Conservation (phyloP, 345 rosid species). For the Citrus glauca region DNA sequence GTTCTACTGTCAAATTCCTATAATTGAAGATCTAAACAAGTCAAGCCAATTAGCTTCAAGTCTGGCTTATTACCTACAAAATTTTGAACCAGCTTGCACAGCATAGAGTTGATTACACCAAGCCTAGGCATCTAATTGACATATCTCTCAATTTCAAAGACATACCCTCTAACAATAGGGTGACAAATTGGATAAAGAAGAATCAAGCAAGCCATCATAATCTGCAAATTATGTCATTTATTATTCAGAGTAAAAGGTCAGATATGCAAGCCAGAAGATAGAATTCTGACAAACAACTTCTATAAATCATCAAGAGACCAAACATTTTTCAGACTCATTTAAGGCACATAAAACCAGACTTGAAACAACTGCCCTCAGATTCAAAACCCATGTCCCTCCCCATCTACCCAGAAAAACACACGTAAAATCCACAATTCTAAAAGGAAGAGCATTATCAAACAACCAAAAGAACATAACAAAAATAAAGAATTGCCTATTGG, state of each 20-base stretch:
- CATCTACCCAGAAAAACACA: neutral
- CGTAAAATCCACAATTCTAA: neutral
- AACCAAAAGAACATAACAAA: neutral
- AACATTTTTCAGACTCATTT: neutral
- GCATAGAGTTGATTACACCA: neutral
- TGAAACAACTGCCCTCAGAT: neutral
- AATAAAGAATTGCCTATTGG: neutral
- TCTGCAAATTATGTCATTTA: neutral
- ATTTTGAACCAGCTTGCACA: neutral
- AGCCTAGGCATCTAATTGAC: neutral
- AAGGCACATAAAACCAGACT: neutral
- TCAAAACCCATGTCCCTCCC: neutral
- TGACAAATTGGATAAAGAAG: neutral
- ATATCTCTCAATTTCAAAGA: neutral
- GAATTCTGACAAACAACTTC: neutral
- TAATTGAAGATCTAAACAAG: neutral
- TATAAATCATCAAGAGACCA: neutral
- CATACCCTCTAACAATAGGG: neutral
- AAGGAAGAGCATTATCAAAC: conserved; percentile 1
- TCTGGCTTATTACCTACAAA: neutral
- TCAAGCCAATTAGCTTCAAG: neutral
- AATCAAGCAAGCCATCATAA: neutral
- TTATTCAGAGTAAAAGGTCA: neutral
- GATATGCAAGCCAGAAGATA: neutral
- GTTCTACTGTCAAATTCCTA: neutral